Evolutionary conservation across 169 alveolate genomes (phyloP).

Genomic region (Plasmodium vinckei): DNA sequence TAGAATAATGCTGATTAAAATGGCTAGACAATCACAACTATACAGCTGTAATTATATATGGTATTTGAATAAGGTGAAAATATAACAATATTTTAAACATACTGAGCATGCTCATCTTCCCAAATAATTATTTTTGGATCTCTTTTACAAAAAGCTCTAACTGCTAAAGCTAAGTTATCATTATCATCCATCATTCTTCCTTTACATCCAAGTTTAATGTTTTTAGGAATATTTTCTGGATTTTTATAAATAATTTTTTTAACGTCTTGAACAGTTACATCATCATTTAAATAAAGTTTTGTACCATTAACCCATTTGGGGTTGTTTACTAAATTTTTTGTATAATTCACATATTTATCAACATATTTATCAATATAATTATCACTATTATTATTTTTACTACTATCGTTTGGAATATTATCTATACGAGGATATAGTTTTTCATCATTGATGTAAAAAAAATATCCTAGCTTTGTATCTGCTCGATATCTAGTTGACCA

Average conservation of each 20-base stretch:
- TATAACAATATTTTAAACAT: neutral
- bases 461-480: slow-evolving; percentile 89
- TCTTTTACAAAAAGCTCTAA: slow-evolving; percentile 88
- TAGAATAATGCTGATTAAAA: too few species aligned
- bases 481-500: slow-evolving; percentile 88
- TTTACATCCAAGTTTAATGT: slow-evolving; percentile 86
- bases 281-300: slow-evolving; percentile 84
- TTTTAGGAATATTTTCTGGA: slow-evolving; percentile 57
- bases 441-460: slow-evolving; percentile 79
- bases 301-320: slow-evolving; percentile 86
- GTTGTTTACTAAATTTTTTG: slow-evolving; percentile 53
- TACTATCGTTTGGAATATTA: neutral
- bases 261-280: slow-evolving; percentile 84
- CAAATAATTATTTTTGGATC: slow-evolving; percentile 89
- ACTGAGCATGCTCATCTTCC: slow-evolving; percentile 77
- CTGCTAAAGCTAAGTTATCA: slow-evolving; percentile 90
- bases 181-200: slow-evolving; percentile 88
- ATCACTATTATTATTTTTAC: too few species aligned
- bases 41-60: too few species aligned
- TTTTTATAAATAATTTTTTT: slow-evolving; percentile 80
- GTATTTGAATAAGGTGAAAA: too few species aligned
- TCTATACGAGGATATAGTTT: slow-evolving; percentile 26
- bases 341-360: slow-evolving; percentile 17
- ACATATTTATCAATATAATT: too few species aligned
- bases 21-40: too few species aligned